These are phyloP conservation scores for Ascochyta fabae DNA, from an alignment of 2,329 filamentous ascomycete genomes.

Conservation along the genomic window DNA sequence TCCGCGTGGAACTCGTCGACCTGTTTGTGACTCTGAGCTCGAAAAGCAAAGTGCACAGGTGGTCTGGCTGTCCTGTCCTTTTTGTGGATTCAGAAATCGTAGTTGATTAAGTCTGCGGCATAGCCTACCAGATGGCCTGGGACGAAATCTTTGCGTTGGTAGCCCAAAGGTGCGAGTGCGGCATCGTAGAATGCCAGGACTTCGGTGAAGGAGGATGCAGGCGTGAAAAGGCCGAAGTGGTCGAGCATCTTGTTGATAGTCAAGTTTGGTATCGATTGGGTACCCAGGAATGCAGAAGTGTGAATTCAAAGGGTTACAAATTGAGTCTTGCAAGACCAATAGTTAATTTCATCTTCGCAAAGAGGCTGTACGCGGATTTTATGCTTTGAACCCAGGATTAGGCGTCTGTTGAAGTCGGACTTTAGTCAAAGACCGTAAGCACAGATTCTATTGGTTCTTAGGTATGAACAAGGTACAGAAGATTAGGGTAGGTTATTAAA, in stretches of 20 bases:
- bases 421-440: no score
- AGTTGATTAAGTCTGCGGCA: constrained; percentile 3
- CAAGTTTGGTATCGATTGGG: no score
- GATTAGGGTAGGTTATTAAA: no score
- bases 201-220: neutral
- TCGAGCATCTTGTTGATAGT: neutral
- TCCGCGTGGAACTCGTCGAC: constrained; percentile 27
- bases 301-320: no score
- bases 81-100: constrained; percentile 25
- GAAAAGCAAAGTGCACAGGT: constrained; percentile 27
- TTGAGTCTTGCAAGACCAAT: no score
- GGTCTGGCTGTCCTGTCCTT: constrained; percentile 6
- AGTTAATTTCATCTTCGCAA: no score
- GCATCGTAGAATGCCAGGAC: neutral
- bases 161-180: neutral
- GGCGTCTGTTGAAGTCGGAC: no score
- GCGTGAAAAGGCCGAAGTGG: neutral
- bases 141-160: neutral
- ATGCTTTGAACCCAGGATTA: no score
- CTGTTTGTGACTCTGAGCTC: constrained; percentile 16
- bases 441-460: no score
- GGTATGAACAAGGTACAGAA: no score
- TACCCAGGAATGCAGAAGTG: no score
- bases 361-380: no score
- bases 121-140: constrained; percentile 18